Evolutionary conservation across 345 rosid genomes (phyloP), one percentile per base, ranked within the genome.

Genomic region (Lepidium sativum): DNA sequence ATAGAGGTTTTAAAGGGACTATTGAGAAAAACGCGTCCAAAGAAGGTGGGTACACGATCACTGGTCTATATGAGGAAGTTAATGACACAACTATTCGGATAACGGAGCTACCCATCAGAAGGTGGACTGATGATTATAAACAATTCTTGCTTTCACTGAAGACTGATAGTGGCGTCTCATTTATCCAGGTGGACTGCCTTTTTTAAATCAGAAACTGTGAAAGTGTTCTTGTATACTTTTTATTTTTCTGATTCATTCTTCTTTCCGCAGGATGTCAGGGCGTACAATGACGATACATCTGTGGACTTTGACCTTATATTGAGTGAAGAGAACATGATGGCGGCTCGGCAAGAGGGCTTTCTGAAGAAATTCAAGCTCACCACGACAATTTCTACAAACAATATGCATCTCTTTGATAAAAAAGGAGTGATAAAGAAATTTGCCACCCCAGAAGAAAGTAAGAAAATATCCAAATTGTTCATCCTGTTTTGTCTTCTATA

Each of bases 381-480:
- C 43, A 76, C 84, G 7, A 50, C 85, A 15, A 73, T 91, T 16
- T 79, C 80, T 79, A 91, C 95, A 15, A 81, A 80, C 67, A 95
- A 95, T 75, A 95, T 95, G 99, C 96, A 95, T 77, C 86, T 95
- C 16, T 95, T 95, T 62, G 91, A 86, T 65, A 44, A 85, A 3
- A 79, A 58, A 0, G 89, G 91, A 39, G 65, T 77, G 60, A 88
- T 95, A 25, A 91, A 84, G 89, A 95, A 87, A 74, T 95, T 88
- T 37, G 96, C 81, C 34, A 74, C 79, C 31, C 96, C 99, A 0
- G 99, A 95, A 66, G 80, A 86, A 66, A 85, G 97, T 95, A 81
- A 4, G 87, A 12, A 12, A 8, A 60, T 7, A 38, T 60, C 34
- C 14, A 12, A 60, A 1, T 64, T 68, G 2, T 39, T 32, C 9